These are phyloP conservation scores for Diaporthe capsici DNA, from an alignment of 2,329 filamentous ascomycete species.

Conservation along the genomic window DNA sequence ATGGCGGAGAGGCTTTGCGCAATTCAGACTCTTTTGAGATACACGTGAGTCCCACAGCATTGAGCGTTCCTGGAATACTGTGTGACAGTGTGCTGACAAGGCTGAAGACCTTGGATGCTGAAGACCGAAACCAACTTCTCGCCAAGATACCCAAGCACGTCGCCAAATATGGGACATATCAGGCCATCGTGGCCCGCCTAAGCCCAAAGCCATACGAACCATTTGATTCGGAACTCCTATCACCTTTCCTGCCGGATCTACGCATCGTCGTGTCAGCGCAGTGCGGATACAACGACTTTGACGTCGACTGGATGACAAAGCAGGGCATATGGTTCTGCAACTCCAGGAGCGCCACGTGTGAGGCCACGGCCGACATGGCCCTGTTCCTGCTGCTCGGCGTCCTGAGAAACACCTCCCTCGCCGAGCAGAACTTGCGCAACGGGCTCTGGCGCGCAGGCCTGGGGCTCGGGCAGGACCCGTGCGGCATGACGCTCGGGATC, in stretches of 20 bases:
- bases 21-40: constrained; percentile 17
- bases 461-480: constrained; percentile 65
- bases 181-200: constrained; percentile 21
- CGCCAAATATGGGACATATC: constrained; percentile 9
- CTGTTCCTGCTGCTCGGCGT: constrained; percentile 27
- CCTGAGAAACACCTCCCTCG: constrained; percentile 20
- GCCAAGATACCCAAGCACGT: constrained; percentile 9
- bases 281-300: constrained; percentile 35
- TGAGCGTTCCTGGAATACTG: background rate
- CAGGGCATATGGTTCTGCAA: constrained; percentile 33
- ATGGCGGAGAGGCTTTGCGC: constrained; percentile 26
- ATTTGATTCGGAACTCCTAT: constrained; percentile 27
- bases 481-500: constrained; percentile 66
- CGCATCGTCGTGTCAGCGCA: constrained; percentile 30
- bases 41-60: constrained; percentile 12
- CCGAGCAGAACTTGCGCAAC: constrained; percentile 6
- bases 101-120: constrained; percentile 21
- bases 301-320: constrained; percentile 29
- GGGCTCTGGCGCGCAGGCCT: constrained; percentile 46
- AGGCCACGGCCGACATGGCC: constrained; percentile 35
- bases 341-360: constrained; percentile 24
- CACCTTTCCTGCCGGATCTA: constrained; percentile 17
- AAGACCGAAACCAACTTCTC: constrained; percentile 12
- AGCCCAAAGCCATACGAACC: constrained; percentile 30
- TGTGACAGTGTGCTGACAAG: background rate